A percentile compares a stretch with the other conserved stretches of the same genome.
Evolutionary conservation across 2,329 filamentous ascomycete species (phyloP).

Genomic region (Apiospora arundinis): DNA sequence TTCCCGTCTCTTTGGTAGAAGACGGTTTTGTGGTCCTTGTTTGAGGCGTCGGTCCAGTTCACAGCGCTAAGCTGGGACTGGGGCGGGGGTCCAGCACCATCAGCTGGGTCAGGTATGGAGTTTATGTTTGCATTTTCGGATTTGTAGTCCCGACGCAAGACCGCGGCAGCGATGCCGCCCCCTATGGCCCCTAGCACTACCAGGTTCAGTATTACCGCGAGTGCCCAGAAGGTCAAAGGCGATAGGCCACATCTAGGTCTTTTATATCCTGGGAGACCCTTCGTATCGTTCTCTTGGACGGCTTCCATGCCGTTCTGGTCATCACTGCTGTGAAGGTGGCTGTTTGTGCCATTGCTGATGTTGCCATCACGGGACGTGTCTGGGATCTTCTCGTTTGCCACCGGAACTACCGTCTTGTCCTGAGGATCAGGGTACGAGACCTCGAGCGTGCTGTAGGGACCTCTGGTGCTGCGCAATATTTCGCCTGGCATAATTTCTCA

Average conservation of each 20-base stretch:
- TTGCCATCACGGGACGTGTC: not conserved
- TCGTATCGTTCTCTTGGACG: not conserved
- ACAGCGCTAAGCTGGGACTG: slow-evolving; percentile 6
- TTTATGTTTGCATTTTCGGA: not conserved
- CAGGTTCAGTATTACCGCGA: not conserved
- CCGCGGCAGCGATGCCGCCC: not conserved
- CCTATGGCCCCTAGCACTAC: not conserved
- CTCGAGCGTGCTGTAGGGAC: not conserved
- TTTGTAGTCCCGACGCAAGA: not conserved
- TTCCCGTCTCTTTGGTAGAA: not conserved
- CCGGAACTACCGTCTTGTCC: not conserved
- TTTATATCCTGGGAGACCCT: not conserved
- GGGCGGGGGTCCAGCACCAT: not conserved
- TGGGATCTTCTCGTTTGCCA: not conserved
- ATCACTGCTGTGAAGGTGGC: not conserved
- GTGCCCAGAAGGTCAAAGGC: not conserved
- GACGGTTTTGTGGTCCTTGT: not conserved
- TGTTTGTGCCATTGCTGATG: not conserved
- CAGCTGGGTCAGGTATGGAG: too few relatives aligned
- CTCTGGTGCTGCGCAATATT: not conserved
- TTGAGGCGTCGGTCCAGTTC: not conserved
- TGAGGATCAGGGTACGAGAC: not conserved
- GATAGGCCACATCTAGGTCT: slow-evolving; percentile 1
- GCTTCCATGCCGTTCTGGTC: not conserved
- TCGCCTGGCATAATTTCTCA: not conserved